Percentiles rank a stretch among this genome's conserved stretches.
phyloP scores from a whole-genome alignment of 768 basidiomycete species.

The Calocybe gangraenosa region DNA sequence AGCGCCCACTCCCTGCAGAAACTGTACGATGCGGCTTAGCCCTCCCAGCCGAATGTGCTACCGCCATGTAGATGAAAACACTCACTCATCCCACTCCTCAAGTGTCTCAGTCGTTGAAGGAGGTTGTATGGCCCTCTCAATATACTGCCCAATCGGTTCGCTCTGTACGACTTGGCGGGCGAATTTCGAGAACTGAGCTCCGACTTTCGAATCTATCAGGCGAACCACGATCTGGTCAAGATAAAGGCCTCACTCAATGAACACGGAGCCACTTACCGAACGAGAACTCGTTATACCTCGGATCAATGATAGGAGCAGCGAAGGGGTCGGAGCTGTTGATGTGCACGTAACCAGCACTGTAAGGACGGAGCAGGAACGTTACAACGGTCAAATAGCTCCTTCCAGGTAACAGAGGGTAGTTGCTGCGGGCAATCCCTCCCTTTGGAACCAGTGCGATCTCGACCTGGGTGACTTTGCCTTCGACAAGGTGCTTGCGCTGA shows the following conservation, averaged over 20 bases:
- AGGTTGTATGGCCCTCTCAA: conserved; percentile 9
- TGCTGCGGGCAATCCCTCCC: conserved; percentile 10
- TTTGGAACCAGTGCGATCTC: conserved; percentile 9
- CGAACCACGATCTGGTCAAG: not conserved
- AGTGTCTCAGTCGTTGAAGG: conserved; percentile 10
- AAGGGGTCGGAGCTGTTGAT: conserved; percentile 19
- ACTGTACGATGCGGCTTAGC: conserved; percentile 3
- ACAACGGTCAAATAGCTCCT: conserved; percentile 15
- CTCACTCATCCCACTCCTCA: conserved; percentile 16
- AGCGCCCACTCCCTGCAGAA: conserved; percentile 15
- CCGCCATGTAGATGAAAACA: not conserved
- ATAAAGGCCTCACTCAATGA: not conserved
- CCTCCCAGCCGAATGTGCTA: too few species aligned
- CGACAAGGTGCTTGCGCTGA: conserved; percentile 11
- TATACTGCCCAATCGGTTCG: conserved; percentile 11
- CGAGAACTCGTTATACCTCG: conserved; percentile 13
- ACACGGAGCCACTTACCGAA: conserved; percentile 1
- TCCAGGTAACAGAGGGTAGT: conserved; percentile 8
- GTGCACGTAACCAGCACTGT: conserved; percentile 14
- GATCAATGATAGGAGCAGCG: conserved; percentile 15
- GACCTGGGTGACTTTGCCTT: conserved; percentile 13
- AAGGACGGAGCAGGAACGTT: conserved; percentile 14
- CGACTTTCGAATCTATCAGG: conserved; percentile 11
- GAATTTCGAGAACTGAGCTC: conserved; percentile 7
- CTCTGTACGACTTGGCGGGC: conserved; percentile 7